Evolutionary conservation across 768 basidiomycete genomes (phyloP).

Genomic region (Suillus tomentosus): DNA sequence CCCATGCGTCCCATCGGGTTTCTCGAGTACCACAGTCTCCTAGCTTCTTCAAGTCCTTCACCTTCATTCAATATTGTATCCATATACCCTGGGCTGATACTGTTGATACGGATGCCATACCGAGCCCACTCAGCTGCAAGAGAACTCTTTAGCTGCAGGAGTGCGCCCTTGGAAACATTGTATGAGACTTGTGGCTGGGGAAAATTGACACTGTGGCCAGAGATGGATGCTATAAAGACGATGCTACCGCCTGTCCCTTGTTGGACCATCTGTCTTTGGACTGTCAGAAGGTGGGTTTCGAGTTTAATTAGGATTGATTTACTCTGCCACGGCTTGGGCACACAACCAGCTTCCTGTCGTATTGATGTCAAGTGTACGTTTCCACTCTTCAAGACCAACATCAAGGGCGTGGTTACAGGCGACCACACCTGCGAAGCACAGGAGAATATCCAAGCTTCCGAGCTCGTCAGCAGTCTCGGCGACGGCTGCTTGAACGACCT

Average conservation of each 20-base stretch:
- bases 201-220: constrained; percentile 43
- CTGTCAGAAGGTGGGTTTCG: not conserved
- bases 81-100: constrained; percentile 46
- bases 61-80: constrained; percentile 44
- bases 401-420: constrained; percentile 36
- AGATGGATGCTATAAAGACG: constrained; percentile 45
- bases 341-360: constrained; percentile 49
- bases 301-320: constrained; percentile 8
- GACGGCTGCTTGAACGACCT: constrained; percentile 29
- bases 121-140: constrained; percentile 45
- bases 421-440: constrained; percentile 48
- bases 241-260: constrained; percentile 44
- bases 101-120: constrained; percentile 45
- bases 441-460: constrained; percentile 38
- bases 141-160: constrained; percentile 40
- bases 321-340: constrained; percentile 44
- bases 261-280: constrained; percentile 42
- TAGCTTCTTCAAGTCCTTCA: constrained; percentile 32
- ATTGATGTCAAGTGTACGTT: constrained; percentile 42
- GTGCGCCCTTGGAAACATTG: constrained; percentile 44
- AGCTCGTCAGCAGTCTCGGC: constrained; percentile 29
- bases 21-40: constrained; percentile 39
- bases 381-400: constrained; percentile 36
- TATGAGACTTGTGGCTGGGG: constrained; percentile 45
- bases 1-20: constrained; percentile 49